Percentiles rank a stretch among this genome's conserved stretches.
phyloP scores from a whole-genome alignment of 139 green algal species.

The Trebouxia sp. region DNA sequence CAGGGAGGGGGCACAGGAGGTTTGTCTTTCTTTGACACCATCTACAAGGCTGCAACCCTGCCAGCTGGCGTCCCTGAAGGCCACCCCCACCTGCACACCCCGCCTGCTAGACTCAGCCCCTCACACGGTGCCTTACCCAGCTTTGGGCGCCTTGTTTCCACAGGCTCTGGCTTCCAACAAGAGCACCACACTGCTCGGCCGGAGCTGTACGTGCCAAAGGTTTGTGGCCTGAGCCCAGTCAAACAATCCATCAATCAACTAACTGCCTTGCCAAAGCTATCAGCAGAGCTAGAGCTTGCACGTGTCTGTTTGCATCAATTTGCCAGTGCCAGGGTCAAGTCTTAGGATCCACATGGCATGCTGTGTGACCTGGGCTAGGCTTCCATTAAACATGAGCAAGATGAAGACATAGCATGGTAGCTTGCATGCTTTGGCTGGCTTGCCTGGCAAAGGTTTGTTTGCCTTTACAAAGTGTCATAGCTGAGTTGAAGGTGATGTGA shows the following conservation, averaged over 20 bases:
- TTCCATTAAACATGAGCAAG: too few relatives aligned
- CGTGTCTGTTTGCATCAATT: too few relatives aligned
- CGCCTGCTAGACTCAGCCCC: too few relatives aligned
- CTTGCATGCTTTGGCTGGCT: neutral
- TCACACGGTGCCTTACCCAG: neutral
- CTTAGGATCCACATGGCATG: too few relatives aligned
- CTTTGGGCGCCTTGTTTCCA: neutral
- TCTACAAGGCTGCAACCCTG: slow-evolving; percentile 20
- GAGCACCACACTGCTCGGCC: slow-evolving; percentile 19
- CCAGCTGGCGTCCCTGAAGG: neutral
- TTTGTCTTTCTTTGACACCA: slow-evolving; percentile 25
- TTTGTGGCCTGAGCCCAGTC: neutral
- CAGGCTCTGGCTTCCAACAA: neutral
- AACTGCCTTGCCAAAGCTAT: neutral
- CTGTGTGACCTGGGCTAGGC: too few relatives aligned
- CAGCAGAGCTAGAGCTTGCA: neutral
- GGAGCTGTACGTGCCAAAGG: slow-evolving; percentile 27
- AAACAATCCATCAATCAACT: neutral
- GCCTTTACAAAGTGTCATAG: neutral
- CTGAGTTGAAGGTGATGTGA: neutral
- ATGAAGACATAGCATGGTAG: too few relatives aligned
- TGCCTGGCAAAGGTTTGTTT: neutral
- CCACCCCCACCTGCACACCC: neutral
- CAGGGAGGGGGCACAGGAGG: slow-evolving; percentile 14
- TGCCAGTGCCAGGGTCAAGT: too few relatives aligned